Base-by-base conservation (phyloP, 257 asterid genomes). In the Datura wrightii region DNA sequence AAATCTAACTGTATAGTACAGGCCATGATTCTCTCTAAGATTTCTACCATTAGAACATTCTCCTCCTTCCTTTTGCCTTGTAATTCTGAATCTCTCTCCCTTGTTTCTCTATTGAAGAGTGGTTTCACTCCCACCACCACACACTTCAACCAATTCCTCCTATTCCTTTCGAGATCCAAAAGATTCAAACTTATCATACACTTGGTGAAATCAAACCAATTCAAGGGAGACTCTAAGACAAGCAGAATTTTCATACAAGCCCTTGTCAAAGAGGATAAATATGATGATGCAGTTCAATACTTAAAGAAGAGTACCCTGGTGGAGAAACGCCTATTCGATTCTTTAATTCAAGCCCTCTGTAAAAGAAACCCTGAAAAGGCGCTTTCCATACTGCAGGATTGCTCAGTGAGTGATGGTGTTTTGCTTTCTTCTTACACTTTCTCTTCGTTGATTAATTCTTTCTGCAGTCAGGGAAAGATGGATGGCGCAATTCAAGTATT, bases 391-490 rank as follows among this genome's bases (percentile, higher is more conserved):
- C 79, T 94, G 79, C 89, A 84, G 87, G 90, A 91, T 83, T 80
- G 85, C 58, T 87, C 86, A 88, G 85, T 82, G 69, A 69, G 16
- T 50, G 87, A 69, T 59, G 90, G 88, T 13, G 53, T 83, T 72
- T 72, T 87, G 65, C 96, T 95, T 84, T 95, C 96, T 85, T 94
- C 98, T 79, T 91, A 86, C 65, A 90, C 98, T 24, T 88, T 92
- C 74, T 87, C 89, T 85, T 78, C 86, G 14, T 90, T 94, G 72
- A 89, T 94, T 87, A 83, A 83, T 82, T 86, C 87, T 84, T 89
- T 93, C 70, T 91, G 97, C 82, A 84, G 83, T 86, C 79, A 83
- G 82, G 95, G 92, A 84, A 90, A 81, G 85, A 90, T 92, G 93
- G 92, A 90, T 84, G 89, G 91, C 62, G 98, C 88, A 34, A 88